phyloP scores from a whole-genome alignment of 2,329 filamentous ascomycete genomes.

The Diplodia sapinea region DNA sequence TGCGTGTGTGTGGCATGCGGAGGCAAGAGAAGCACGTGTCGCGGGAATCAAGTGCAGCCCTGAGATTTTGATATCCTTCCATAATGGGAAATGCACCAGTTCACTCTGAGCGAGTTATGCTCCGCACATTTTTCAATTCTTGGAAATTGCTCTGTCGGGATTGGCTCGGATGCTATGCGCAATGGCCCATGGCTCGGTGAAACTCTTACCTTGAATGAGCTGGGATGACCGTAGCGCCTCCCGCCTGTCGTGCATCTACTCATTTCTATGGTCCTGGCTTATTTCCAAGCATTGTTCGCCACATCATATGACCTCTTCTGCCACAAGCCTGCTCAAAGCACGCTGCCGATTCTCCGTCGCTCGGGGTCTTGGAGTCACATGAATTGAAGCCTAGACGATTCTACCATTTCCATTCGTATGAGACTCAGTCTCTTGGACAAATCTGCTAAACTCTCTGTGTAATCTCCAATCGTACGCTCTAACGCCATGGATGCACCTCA shows the following conservation, averaged over 20 bases:
- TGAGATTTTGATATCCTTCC: conserved; percentile 17
- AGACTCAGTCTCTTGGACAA: neutral
- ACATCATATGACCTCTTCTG: neutral
- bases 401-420: neutral
- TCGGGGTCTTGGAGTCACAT: neutral
- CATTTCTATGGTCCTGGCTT: neutral
- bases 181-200: neutral
- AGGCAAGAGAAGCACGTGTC: neutral
- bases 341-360: neutral
- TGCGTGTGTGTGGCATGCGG: neutral
- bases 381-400: neutral
- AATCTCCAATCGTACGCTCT: neutral
- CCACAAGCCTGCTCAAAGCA: neutral
- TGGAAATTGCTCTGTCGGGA: neutral
- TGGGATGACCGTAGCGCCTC: neutral
- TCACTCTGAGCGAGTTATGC: neutral
- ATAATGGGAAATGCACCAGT: conserved; percentile 2
- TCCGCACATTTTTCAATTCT: neutral
- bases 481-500: neutral
- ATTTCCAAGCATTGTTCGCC: neutral
- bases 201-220: neutral
- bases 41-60: neutral
- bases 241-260: neutral
- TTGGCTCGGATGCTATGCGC: neutral
- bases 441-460: neutral